Conservation (phyloP, 1,139 yeast genomes). For the Sugiyamaella castrensis region DNA sequence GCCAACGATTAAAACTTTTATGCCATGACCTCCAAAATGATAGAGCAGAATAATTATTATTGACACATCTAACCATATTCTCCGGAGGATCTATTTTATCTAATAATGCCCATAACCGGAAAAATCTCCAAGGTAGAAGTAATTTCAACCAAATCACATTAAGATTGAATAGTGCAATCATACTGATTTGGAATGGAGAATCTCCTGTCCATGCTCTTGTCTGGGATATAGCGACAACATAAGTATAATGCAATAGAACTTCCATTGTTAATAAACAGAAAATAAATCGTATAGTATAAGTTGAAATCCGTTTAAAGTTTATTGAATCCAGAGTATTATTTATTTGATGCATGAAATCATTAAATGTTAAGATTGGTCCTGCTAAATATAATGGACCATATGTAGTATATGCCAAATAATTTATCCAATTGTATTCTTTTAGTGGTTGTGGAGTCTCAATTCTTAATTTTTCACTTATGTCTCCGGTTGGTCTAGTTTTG, state of each 20-base stretch:
- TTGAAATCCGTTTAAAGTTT: conserved; percentile 48
- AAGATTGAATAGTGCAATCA: conserved; percentile 89
- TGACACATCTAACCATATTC: conserved; percentile 95
- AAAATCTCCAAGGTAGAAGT: conserved; percentile 92
- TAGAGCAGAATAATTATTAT: conserved; percentile 85
- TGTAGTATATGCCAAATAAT: conserved; percentile 71
- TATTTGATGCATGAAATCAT: conserved; percentile 77
- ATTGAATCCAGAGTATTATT: conserved; percentile 51
- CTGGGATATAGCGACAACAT: conserved; percentile 89
- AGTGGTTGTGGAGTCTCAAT: conserved; percentile 60
- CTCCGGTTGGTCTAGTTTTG: not conserved
- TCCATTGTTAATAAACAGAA: conserved; percentile 87
- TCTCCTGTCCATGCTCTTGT: conserved; percentile 89
- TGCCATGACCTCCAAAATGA: conserved; percentile 99
- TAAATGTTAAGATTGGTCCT: conserved; percentile 91
- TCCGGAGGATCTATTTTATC: conserved; percentile 97
- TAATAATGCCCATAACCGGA: conserved; percentile 84
- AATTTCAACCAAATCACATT: conserved; percentile 89
- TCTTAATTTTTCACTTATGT: conserved; percentile 60
- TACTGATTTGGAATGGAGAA: conserved; percentile 87
- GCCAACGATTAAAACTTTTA: conserved; percentile 88
- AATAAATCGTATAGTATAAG: conserved; percentile 64
- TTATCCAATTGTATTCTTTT: conserved; percentile 55
- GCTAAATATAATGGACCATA: conserved; percentile 92
- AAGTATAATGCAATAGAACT: conserved; percentile 76